Percentiles rank a stretch among this genome's conserved stretches.
Conservation (phyloP, 805 yeast genomes). For the Yarrowia porcina region DNA sequence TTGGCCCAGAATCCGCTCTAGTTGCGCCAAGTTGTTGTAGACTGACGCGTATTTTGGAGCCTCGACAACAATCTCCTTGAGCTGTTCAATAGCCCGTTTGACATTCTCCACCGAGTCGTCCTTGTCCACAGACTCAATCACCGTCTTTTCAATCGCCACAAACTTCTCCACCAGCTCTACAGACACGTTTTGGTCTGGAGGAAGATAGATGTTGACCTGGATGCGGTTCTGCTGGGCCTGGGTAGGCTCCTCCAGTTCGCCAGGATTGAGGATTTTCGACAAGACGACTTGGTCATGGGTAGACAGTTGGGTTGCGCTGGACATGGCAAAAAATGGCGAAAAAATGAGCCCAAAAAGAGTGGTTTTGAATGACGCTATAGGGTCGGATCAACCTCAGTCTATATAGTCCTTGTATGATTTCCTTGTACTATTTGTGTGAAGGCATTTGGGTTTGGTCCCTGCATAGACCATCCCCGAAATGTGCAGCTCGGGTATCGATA, state of each 20-base stretch:
- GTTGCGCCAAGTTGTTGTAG: constrained; percentile 40
- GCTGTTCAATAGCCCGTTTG: constrained; percentile 28
- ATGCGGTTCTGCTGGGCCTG: constrained; percentile 12
- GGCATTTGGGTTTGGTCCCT: not conserved
- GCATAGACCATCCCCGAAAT: not conserved
- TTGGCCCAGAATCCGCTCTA: constrained; percentile 22
- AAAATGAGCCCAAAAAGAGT: not conserved
- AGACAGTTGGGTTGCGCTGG: constrained; percentile 27
- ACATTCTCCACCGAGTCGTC: constrained; percentile 21
- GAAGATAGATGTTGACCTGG: constrained; percentile 30
- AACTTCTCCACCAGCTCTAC: constrained; percentile 28
- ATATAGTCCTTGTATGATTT: not conserved
- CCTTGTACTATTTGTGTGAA: not conserved
- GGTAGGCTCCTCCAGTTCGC: constrained; percentile 26
- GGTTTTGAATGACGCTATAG: too few relatives aligned
- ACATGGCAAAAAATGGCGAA: constrained; percentile 1
- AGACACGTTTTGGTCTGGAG: constrained; percentile 33
- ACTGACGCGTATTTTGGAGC: constrained; percentile 38
- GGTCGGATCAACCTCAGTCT: not conserved
- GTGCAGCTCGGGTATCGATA: constrained; percentile 15
- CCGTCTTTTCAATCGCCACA: constrained; percentile 31
- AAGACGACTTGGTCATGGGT: constrained; percentile 27
- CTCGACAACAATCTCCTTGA: constrained; percentile 30
- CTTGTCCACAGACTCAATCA: constrained; percentile 28
- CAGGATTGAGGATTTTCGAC: constrained; percentile 26